A percentile compares a stretch with the other conserved stretches of the same genome.
Evolutionary conservation across 2,329 filamentous ascomycete species (phyloP).

Genomic region (Claviceps spartinae): DNA sequence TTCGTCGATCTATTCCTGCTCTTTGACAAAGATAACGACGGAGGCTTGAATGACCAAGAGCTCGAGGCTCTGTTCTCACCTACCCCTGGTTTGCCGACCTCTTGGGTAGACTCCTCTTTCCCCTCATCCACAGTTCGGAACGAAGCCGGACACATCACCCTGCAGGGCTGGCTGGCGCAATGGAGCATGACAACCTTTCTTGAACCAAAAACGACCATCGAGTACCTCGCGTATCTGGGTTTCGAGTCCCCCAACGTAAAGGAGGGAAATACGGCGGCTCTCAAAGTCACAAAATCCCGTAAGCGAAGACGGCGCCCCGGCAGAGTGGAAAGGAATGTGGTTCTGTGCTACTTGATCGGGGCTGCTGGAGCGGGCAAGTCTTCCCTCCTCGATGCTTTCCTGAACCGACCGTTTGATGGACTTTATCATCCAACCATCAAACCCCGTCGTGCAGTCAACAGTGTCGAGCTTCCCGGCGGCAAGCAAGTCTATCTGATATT

Average conservation of each 20-base stretch:
- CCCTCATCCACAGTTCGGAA: slow-evolving; percentile 90
- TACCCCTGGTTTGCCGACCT: slow-evolving; percentile 74
- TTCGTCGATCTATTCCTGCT: slow-evolving; percentile 93
- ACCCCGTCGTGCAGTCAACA: slow-evolving; percentile 85
- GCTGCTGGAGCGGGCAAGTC: slow-evolving; percentile 82
- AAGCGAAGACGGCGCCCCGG: slow-evolving; percentile 73
- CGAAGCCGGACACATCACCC: slow-evolving; percentile 85
- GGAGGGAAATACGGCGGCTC: slow-evolving; percentile 63
- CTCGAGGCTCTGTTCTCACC: slow-evolving; percentile 80
- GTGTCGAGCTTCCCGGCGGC: slow-evolving; percentile 85
- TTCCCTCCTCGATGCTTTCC: slow-evolving; percentile 76
- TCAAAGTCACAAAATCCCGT: slow-evolving; percentile 85
- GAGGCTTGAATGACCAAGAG: slow-evolving; percentile 77
- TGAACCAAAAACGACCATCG: slow-evolving; percentile 85
- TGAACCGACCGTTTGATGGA: slow-evolving; percentile 72
- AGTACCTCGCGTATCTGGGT: slow-evolving; percentile 90
- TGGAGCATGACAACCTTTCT: slow-evolving; percentile 99
- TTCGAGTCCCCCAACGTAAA: slow-evolving; percentile 74
- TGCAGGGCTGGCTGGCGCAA: slow-evolving; percentile 95
- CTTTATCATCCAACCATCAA: slow-evolving; percentile 92
- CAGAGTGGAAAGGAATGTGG: slow-evolving; percentile 84
- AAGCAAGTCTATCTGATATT: slow-evolving; percentile 96
- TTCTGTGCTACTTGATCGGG: slow-evolving; percentile 84
- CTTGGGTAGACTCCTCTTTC: slow-evolving; percentile 81
- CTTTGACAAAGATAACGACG: slow-evolving; percentile 96